phyloP scores from a whole-genome alignment of 179 eudicot species.

The Amaranthus tricolor region DNA sequence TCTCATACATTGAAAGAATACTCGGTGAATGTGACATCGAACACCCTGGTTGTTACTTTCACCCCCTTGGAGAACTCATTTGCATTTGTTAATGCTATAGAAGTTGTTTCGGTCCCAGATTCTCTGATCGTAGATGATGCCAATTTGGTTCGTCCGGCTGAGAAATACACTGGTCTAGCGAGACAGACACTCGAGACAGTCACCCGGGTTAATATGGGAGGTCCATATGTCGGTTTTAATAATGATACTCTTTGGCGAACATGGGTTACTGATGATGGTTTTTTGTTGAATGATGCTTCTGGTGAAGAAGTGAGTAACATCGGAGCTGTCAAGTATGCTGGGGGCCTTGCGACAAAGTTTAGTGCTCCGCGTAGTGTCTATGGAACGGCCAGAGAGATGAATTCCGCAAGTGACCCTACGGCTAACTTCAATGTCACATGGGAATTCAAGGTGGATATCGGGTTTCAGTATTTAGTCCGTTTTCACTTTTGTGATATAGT shows the following conservation, averaged over 20 bases:
- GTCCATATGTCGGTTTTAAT: slow-evolving; percentile 32
- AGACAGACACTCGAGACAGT: slow-evolving; percentile 38
- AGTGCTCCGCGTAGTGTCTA: slow-evolving; percentile 65
- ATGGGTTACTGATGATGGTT: slow-evolving; percentile 44
- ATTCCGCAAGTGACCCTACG: slow-evolving; percentile 26
- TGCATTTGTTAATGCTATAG: slow-evolving; percentile 52
- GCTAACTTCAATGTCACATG: slow-evolving; percentile 58
- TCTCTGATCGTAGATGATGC: slow-evolving; percentile 36
- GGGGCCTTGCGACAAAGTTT: slow-evolving; percentile 36
- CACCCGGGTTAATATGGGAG: slow-evolving; percentile 53
- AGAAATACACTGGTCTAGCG: slow-evolving; percentile 29
- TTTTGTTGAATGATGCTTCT: slow-evolving; percentile 30
- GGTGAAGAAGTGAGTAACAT: slow-evolving; percentile 23
- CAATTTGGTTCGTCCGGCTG: slow-evolving; percentile 27
- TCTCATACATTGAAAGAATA: slow-evolving; percentile 35
- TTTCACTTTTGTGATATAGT: slow-evolving; percentile 56
- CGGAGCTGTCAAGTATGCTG: slow-evolving; percentile 28
- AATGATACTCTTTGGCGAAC: slow-evolving; percentile 53
- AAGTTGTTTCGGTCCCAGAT: slow-evolving; percentile 58
- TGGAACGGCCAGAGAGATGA: slow-evolving; percentile 63
- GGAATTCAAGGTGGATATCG: slow-evolving; percentile 41
- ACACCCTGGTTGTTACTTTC: slow-evolving; percentile 36
- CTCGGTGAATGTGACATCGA: slow-evolving; percentile 47
- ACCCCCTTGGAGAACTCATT: slow-evolving; percentile 33
- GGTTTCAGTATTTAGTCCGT: slow-evolving; percentile 49